Percentiles rank a stretch among this genome's conserved stretches.
These are phyloP conservation scores for Xylaria nigripes DNA, from an alignment of 495 filamentous ascomycete genomes.

Conservation along the genomic window DNA sequence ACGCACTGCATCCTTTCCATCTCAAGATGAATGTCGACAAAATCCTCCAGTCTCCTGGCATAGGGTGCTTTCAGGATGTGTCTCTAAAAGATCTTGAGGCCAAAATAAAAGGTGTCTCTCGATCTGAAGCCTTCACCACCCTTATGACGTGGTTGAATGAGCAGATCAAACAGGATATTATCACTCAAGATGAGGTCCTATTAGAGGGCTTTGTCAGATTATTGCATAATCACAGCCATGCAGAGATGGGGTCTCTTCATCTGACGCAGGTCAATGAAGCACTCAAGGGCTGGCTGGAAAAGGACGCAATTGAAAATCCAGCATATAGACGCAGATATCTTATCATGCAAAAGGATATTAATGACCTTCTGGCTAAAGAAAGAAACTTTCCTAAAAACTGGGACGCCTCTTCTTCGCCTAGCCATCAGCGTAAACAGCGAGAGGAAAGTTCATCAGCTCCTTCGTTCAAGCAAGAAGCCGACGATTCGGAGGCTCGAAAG, in stretches of 20 bases:
- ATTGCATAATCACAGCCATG: slow-evolving; percentile 6
- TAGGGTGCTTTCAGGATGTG: slow-evolving; percentile 7
- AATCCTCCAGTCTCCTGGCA: neutral
- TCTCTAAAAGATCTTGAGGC: slow-evolving; percentile 17
- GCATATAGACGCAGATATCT: slow-evolving; percentile 20
- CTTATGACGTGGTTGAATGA: slow-evolving; percentile 29
- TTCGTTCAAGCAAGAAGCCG: neutral
- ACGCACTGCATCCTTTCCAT: neutral
- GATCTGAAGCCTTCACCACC: slow-evolving; percentile 13
- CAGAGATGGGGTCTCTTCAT: slow-evolving; percentile 4
- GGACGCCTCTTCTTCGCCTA: neutral
- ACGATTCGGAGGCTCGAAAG: neutral
- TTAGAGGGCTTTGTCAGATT: slow-evolving; percentile 14
- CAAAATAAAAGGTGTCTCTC: slow-evolving; percentile 8
- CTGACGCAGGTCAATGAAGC: slow-evolving; percentile 13
- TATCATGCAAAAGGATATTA: slow-evolving; percentile 19
- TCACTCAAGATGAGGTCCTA: slow-evolving; percentile 12
- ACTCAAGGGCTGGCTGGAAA: slow-evolving; percentile 25
- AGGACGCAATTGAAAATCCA: slow-evolving; percentile 11
- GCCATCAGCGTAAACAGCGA: neutral
- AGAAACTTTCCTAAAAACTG: neutral
- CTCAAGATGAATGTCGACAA: slow-evolving; percentile 10
- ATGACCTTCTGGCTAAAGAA: neutral
- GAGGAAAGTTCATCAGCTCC: neutral
- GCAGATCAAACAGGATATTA: slow-evolving; percentile 21